Conservation (phyloP, 2,329 filamentous ascomycete genomes). For the Thelonectria discophora region DNA sequence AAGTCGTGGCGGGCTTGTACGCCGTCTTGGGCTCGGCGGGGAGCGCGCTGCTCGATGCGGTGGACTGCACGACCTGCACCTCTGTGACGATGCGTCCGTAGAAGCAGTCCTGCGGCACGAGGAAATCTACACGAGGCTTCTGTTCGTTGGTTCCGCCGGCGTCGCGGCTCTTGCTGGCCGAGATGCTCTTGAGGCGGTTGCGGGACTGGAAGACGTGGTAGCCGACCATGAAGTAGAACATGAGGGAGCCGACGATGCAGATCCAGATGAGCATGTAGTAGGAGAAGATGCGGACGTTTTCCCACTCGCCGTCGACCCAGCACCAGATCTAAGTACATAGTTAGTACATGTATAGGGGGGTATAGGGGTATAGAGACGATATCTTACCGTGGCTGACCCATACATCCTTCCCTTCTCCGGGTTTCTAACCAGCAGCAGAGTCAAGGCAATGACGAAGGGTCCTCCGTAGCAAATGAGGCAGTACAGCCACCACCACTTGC, state of each 20-base stretch:
- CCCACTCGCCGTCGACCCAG: conserved; percentile 66
- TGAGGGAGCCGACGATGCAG: conserved; percentile 63
- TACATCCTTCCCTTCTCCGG: conserved; percentile 55
- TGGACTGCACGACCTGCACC: conserved; percentile 55
- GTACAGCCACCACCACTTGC: conserved; percentile 77
- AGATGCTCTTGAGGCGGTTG: conserved; percentile 64
- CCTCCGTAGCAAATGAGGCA: conserved; percentile 75
- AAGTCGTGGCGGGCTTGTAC: conserved; percentile 22
- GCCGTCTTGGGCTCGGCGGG: conserved; percentile 39
- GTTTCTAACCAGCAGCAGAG: conserved; percentile 66
- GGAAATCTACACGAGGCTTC: conserved; percentile 38
- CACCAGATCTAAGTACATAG: conserved; percentile 64
- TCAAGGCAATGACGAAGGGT: conserved; percentile 72
- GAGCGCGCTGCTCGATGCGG: conserved; percentile 34
- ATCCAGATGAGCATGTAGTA: conserved; percentile 71
- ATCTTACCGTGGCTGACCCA: conserved; percentile 64
- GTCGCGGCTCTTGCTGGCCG: conserved; percentile 48
- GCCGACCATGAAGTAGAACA: conserved; percentile 66
- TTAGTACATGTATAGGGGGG: neutral
- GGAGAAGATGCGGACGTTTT: conserved; percentile 65
- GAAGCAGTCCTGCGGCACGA: conserved; percentile 47
- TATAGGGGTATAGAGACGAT: neutral
- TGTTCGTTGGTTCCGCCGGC: conserved; percentile 44
- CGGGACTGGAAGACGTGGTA: conserved; percentile 68
- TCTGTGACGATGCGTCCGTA: conserved; percentile 64